Percentiles rank a stretch among this genome's conserved stretches.
Evolutionary conservation across 306 rosid genomes (phyloP).

Genomic region (Castanea sativa): DNA sequence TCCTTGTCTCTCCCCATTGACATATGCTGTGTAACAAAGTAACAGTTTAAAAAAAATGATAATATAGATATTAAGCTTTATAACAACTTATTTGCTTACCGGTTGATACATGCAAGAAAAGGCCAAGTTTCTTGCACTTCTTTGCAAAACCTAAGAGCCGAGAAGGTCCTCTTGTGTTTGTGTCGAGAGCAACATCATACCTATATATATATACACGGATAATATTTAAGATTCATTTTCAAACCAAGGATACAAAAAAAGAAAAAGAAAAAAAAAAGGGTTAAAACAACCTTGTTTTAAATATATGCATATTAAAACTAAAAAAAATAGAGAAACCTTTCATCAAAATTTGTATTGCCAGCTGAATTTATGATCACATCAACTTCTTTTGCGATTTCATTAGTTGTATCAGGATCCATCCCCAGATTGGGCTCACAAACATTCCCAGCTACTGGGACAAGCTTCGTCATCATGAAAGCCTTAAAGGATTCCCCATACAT

Average conservation of each 20-base stretch:
- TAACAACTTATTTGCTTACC: constrained; percentile 9
- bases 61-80: too few relatives aligned
- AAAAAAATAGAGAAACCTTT: constrained; percentile 27
- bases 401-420: background rate
- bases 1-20: constrained; percentile 53
- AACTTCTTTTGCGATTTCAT: constrained; percentile 39
- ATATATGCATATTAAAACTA: background rate
- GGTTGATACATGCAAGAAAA: constrained; percentile 55
- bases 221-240: too few relatives aligned
- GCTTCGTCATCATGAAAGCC: constrained; percentile 46
- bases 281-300: background rate
- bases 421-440: constrained; percentile 48
- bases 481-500: constrained; percentile 38
- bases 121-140: constrained; percentile 47
- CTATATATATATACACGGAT: background rate
- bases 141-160: constrained; percentile 44
- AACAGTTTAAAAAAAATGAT: too few relatives aligned
- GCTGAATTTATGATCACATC: constrained; percentile 55
- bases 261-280: too few relatives aligned
- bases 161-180: constrained; percentile 55
- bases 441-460: constrained; percentile 48
- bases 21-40: constrained; percentile 36
- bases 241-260: too few relatives aligned
- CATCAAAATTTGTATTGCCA: constrained; percentile 51
- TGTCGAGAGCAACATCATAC: constrained; percentile 48